Evolutionary conservation across 495 filamentous ascomycete genomes (phyloP).

Genomic region (Penicillium egyptiacum): DNA sequence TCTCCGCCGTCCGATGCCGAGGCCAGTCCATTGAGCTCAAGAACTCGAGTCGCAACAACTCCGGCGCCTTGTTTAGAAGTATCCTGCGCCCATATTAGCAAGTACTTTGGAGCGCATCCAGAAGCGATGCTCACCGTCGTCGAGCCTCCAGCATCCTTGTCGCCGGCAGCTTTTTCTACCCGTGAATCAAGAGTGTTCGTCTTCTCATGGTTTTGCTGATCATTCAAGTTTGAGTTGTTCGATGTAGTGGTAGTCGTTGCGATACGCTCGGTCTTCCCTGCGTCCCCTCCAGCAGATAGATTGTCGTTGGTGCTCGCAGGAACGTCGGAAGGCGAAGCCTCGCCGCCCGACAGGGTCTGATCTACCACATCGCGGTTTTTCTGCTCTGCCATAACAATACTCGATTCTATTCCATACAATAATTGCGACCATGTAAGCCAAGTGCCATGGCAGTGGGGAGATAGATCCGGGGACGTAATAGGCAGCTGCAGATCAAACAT

Average conservation of each 20-base stretch:
- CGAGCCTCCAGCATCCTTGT: conserved; percentile 32
- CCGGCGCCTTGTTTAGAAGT: conserved; percentile 35
- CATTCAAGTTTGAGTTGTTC: conserved; percentile 29
- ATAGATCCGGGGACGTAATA: conserved; percentile 14
- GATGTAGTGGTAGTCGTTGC: conserved; percentile 28
- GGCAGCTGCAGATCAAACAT: conserved; percentile 27
- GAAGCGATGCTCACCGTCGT: conserved; percentile 33
- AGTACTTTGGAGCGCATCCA: neutral
- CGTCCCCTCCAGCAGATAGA: conserved; percentile 56
- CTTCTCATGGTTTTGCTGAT: conserved; percentile 31
- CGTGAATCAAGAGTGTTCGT: conserved; percentile 16
- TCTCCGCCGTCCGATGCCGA: conserved; percentile 47
- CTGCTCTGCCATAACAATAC: conserved; percentile 82
- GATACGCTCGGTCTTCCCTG: conserved; percentile 48
- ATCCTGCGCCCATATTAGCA: conserved; percentile 37
- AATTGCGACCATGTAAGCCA: conserved; percentile 34
- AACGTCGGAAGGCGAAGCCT: conserved; percentile 69
- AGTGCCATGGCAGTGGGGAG: conserved; percentile 8
- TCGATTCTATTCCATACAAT: conserved; percentile 49
- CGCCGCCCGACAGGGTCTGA: conserved; percentile 73
- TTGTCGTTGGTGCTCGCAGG: conserved; percentile 62
- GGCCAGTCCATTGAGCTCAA: conserved; percentile 46
- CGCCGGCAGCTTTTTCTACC: conserved; percentile 28
- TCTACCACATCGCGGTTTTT: conserved; percentile 76
- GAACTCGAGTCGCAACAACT: conserved; percentile 41